Evolutionary conservation across 306 rosid species (phyloP).

Genomic region (Parietaria judaica): DNA sequence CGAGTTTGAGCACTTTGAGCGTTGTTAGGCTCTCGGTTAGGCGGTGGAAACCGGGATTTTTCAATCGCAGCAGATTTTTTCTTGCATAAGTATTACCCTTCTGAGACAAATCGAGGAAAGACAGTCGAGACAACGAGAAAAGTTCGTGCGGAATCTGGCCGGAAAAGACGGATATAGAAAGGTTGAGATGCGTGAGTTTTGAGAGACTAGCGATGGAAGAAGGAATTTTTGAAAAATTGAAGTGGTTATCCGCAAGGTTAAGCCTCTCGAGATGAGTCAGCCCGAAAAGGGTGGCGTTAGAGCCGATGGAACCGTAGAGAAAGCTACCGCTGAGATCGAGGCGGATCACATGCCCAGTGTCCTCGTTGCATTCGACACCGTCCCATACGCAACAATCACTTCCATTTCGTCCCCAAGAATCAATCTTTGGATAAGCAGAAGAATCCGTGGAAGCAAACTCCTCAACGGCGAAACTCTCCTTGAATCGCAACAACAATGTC

Average conservation of each 20-base stretch:
- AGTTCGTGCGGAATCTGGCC: slow-evolving; percentile 22
- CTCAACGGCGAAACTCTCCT: too few relatives aligned
- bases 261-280: slow-evolving; percentile 22
- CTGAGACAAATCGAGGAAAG: slow-evolving; percentile 7
- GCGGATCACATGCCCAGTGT: slow-evolving; percentile 13
- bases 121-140: slow-evolving; percentile 4
- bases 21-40: slow-evolving; percentile 4
- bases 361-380: neutral
- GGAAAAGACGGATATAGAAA: neutral
- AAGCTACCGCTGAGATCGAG: slow-evolving; percentile 4
- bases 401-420: neutral
- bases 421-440: too few relatives aligned
- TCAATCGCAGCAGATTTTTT: neutral
- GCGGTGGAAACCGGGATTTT: neutral
- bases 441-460: too few relatives aligned
- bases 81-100: neutral
- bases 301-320: slow-evolving; percentile 12
- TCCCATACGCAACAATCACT: too few relatives aligned
- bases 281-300: slow-evolving; percentile 12
- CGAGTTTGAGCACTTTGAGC: slow-evolving; percentile 9
- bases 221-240: slow-evolving; percentile 22
- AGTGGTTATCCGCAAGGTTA: slow-evolving; percentile 19
- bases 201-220: slow-evolving; percentile 2
- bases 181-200: slow-evolving; percentile 15
- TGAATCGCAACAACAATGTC: too few relatives aligned